Evolutionary conservation across 2,329 filamentous ascomycete species (phyloP), one percentile per base, ranked within the genome.

Genomic region (Xylariaceae sp.): DNA sequence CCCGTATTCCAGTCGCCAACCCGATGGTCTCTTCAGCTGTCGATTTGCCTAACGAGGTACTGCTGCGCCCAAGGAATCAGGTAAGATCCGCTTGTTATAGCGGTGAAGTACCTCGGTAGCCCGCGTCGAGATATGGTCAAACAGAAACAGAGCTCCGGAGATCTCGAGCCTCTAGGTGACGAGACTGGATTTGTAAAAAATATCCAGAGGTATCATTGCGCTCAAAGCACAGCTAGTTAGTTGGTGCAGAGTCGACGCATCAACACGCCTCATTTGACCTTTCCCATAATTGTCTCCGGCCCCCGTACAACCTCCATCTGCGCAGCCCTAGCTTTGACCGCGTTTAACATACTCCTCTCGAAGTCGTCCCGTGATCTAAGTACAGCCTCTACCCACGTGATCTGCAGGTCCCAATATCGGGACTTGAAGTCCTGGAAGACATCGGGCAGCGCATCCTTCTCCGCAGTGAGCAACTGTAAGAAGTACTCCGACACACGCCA

Each of bases 361-460:
- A 95, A 97, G 72, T 99, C 94, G 68, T 99, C 94, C 59, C 95
- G 78, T 1, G 84, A 78, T 58, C 91, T 80, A 56, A 99, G 66
- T 42, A 96, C 92, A 6, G 89, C 87, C 75, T 99, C 95, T 7
- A 99, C 90, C 94, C 94, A 99, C 41, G 85, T 86, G 51, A 97
- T 85, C 68, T 95, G 90, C 66, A 97, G 75, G 70, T 99, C 94
- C 89, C 92, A 96, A 69, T 96, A 96, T 41, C 82, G 78, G 36
- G 71, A 74, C 76, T 96, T 97, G 73, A 99, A 92, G 5, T 75
- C 73, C 60, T 86, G 86, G 64, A 95, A 97, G 1, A 89, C 84
- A 45, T 87, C 82, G 14, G 90, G 83, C 1, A 96, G 76, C 19
- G 75, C 77, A 30, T 83, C 79, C 44, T 85, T 86, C 64, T 94